Conservation (phyloP, 768 basidiomycete genomes). For the Filobasidium floriforme region DNA sequence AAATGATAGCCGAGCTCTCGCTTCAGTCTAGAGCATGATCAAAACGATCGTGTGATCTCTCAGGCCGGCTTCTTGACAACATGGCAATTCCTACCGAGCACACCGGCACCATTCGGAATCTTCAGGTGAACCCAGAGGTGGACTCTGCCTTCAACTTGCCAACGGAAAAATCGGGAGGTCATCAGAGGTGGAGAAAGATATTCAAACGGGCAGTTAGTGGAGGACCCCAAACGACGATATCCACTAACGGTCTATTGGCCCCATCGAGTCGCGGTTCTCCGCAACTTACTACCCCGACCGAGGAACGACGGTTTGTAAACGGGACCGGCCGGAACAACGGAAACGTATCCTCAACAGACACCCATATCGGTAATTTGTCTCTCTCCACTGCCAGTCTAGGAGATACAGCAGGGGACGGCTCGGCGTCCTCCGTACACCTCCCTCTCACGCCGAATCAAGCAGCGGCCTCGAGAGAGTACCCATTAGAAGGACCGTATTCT, state of each 20-base stretch:
- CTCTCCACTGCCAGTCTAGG: not conserved
- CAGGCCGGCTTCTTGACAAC: no score
- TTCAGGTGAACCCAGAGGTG: no score
- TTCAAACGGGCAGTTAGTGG: not conserved
- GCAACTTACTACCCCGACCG: not conserved
- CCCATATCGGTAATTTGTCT: not conserved
- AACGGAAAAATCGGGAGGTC: not conserved
- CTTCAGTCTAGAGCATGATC: no score
- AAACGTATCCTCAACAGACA: not conserved
- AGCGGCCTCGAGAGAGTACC: not conserved
- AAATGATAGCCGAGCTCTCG: no score
- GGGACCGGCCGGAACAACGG: not conserved
- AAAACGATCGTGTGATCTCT: no score
- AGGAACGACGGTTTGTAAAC: not conserved
- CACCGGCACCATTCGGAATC: no score
- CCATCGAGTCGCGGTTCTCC: no score
- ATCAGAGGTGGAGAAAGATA: not conserved
- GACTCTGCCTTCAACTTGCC: no score
- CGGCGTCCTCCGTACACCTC: constrained; percentile 7
- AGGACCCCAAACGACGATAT: no score
- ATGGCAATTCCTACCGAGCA: no score
- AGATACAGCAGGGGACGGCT: not conserved
- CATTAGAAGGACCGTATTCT: constrained; percentile 2
- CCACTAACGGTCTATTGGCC: no score
- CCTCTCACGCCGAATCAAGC: constrained; percentile 10